Percentiles rank a stretch among this genome's conserved stretches.
These are phyloP conservation scores for Trypanosomatidae sp. DNA, from an alignment of 208 protist species.

Conservation along the genomic window DNA sequence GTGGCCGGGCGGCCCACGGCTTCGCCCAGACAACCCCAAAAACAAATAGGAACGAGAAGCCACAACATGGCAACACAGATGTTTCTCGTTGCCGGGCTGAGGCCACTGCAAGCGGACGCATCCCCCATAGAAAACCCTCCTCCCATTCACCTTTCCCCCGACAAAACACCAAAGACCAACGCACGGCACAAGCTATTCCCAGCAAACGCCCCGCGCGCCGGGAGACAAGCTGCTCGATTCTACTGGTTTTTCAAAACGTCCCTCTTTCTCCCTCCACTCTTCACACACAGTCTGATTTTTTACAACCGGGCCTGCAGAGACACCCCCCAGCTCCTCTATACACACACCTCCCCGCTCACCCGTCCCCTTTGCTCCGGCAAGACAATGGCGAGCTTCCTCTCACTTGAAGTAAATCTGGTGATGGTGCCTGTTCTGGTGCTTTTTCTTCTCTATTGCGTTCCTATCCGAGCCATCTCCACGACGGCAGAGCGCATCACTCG, in stretches of 20 bases:
- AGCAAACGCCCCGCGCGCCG: background rate
- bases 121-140: background rate
- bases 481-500: conserved; percentile 29
- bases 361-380: background rate
- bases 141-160: background rate
- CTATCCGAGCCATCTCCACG: conserved; percentile 31
- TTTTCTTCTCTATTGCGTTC: conserved; percentile 52
- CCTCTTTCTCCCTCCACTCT: background rate
- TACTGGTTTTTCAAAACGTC: background rate
- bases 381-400: conserved; percentile 39
- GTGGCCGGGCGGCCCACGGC: background rate
- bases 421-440: conserved; percentile 48
- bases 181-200: background rate
- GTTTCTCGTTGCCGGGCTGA: background rate
- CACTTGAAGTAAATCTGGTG: conserved; percentile 52
- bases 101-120: background rate
- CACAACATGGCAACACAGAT: background rate
- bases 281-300: background rate
- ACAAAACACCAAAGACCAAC: background rate
- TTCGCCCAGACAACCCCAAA: background rate
- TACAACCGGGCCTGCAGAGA: background rate
- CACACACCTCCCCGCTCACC: background rate
- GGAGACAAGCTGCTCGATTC: background rate
- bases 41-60: background rate
- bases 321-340: background rate